Conservation (phyloP, 2,329 filamentous ascomycete genomes). For the Pseudogymnoascus sp. region DNA sequence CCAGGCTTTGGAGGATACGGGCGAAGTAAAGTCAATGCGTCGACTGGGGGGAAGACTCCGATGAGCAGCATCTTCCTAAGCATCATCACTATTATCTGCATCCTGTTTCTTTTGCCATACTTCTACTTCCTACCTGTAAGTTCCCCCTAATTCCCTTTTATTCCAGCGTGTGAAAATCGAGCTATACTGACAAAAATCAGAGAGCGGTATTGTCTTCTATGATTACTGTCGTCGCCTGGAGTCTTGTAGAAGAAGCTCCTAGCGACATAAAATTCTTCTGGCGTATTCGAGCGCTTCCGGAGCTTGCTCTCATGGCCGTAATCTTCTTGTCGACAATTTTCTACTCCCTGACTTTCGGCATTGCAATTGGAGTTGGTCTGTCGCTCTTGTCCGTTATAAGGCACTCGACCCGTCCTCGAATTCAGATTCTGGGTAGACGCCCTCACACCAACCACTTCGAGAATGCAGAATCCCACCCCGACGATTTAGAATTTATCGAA, state of each 20-base stretch:
- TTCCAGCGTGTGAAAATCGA: slow-evolving; percentile 12
- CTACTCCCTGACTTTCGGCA: slow-evolving; percentile 87
- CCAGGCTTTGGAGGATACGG: slow-evolving; percentile 96
- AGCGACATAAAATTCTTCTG: slow-evolving; percentile 88
- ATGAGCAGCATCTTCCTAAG: slow-evolving; percentile 89
- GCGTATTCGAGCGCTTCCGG: slow-evolving; percentile 74
- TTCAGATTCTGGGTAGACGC: slow-evolving; percentile 89
- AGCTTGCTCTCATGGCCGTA: slow-evolving; percentile 76
- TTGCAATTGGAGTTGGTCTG: slow-evolving; percentile 86
- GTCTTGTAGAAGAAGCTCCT: slow-evolving; percentile 88
- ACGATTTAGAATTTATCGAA: slow-evolving; percentile 77
- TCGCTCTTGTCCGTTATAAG: slow-evolving; percentile 84
- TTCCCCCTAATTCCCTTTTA: slow-evolving; percentile 20
- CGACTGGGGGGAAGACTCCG: slow-evolving; percentile 83
- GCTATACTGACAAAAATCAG: slow-evolving; percentile 34
- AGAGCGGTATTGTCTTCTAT: slow-evolving; percentile 91
- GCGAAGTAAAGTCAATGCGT: slow-evolving; percentile 87
- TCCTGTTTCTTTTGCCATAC: slow-evolving; percentile 76
- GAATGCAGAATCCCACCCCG: slow-evolving; percentile 68
- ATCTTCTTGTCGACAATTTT: slow-evolving; percentile 92
- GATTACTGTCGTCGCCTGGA: slow-evolving; percentile 92
- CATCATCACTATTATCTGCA: slow-evolving; percentile 70
- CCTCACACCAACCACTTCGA: slow-evolving; percentile 77
- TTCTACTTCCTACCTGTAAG: slow-evolving; percentile 93
- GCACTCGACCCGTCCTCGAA: slow-evolving; percentile 83